phyloP scores from a whole-genome alignment of 305 asterid genomes.

The Rubia tinctorum region DNA sequence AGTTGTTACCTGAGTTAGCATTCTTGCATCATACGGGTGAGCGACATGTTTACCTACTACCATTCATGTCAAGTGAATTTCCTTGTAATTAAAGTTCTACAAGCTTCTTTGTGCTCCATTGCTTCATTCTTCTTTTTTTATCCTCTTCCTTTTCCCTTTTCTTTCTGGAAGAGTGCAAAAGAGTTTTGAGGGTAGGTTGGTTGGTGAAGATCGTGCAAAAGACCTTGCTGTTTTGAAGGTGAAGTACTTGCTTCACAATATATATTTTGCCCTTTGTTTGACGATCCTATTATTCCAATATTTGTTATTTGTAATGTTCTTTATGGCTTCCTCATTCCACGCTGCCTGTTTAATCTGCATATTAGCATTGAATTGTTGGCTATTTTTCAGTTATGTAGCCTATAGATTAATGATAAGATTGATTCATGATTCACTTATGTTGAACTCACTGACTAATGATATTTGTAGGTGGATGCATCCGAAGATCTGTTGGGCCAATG shows the following conservation, averaged over 20 bases:
- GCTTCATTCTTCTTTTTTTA: slow-evolving; percentile 9
- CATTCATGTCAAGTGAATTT: slow-evolving; percentile 1
- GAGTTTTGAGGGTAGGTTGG: slow-evolving; percentile 80
- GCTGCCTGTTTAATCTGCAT: neutral
- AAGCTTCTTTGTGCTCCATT: slow-evolving; percentile 4
- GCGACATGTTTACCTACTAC: slow-evolving; percentile 17
- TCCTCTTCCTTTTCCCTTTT: slow-evolving; percentile 9
- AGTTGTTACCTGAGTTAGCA: slow-evolving; percentile 92
- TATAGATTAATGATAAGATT: neutral
- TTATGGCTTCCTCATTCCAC: neutral
- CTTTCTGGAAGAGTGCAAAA: slow-evolving; percentile 66
- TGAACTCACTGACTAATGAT: slow-evolving; percentile 10
- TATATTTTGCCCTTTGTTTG: neutral
- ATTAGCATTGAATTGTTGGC: neutral
- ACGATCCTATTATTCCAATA: neutral
- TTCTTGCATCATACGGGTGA: slow-evolving; percentile 93
- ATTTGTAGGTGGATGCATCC: slow-evolving; percentile 77
- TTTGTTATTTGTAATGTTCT: neutral
- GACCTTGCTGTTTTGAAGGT: slow-evolving; percentile 99
- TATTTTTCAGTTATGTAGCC: neutral
- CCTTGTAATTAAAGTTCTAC: neutral
- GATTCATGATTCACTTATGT: neutral
- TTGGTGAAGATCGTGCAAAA: slow-evolving; percentile 96
- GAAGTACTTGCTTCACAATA: slow-evolving; percentile 16
- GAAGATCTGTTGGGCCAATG: slow-evolving; percentile 71